Evolutionary conservation across 495 filamentous ascomycete species (phyloP), one percentile per base, ranked within the genome.

Genomic region (Friedmanniomyces simplex): DNA sequence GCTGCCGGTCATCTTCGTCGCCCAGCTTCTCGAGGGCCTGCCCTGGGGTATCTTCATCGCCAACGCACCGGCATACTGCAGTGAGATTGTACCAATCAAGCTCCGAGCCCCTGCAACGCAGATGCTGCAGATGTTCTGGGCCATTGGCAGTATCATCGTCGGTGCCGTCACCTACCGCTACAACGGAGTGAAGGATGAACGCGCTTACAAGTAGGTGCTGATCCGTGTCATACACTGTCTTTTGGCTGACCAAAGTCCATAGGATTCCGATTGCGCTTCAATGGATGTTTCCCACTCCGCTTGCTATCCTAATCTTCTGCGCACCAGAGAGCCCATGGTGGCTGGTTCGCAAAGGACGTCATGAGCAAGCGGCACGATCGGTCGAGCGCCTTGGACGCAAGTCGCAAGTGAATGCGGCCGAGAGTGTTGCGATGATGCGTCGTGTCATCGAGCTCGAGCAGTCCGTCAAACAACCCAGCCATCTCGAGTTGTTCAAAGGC

Each of bases 281-380:
- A 70, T 93, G 88, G 87, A 85, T 93, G 78, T 93, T 86, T 85
- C 86, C 87, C 0, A 65, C 85, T 5, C 87, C 87, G 1, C 74
- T 93, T 6, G 79, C 86, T 54, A 74, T 88, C 57, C 85, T 82
- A 22, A 82, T 88, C 55, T 75, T 72, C 50, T 77, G 87, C 22
- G 85, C 85, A 0, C 88, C 88, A 2, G 88, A 93, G 68, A 82
- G 78, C 0, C 88, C 88, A 0, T 91, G 85, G 86, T 91, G 87
- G 87, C 77, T 89, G 20, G 84, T 91, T 49, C 79, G 87, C 8
- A 84, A 79, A 63, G 86, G 84, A 6, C 77, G 76, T 30, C 74
- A 79, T 14, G 79, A 85, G 13, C 78, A 86, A 39, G 88, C 88
- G 5, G 88, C 87, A 66, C 70, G 73, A 13, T 73, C 85, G 6